Evolutionary conservation across 148 eudicot species (phyloP).

Genomic region (Heliamphora exappendiculata): DNA sequence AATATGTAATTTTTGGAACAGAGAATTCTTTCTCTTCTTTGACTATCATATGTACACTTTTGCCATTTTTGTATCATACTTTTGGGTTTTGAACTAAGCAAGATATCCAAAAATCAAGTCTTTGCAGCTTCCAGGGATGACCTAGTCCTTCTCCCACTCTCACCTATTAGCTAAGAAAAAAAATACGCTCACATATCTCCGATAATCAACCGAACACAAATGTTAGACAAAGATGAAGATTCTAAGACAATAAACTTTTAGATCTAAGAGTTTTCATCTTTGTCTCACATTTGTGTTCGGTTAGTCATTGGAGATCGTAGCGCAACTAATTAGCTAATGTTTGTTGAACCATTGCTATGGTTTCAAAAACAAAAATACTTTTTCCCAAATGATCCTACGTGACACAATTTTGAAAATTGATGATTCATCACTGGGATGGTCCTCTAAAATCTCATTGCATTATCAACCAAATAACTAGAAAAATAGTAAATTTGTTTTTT

Average conservation of each 20-base stretch:
- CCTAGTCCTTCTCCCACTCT: slow-evolving; percentile 2
- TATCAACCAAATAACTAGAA: background rate
- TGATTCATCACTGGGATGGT: background rate
- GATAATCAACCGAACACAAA: too few species aligned
- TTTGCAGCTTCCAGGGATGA: background rate
- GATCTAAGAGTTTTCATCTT: too few species aligned
- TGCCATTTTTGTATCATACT: background rate
- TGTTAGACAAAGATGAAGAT: too few species aligned
- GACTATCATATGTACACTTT: background rate
- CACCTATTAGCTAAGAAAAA: too few species aligned
- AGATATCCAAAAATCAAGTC: background rate
- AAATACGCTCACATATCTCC: too few species aligned
- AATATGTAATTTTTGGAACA: too few species aligned
- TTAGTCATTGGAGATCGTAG: too few species aligned
- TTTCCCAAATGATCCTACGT: background rate
- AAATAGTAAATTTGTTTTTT: too few species aligned
- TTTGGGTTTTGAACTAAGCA: background rate
- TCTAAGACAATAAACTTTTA: too few species aligned
- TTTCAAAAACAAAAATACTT: background rate
- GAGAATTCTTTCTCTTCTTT: too few species aligned
- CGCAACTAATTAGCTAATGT: background rate
- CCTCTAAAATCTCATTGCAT: background rate
- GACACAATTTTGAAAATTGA: background rate
- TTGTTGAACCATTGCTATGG: background rate
- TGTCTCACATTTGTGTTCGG: too few species aligned